These are phyloP conservation scores for Raphanus raphanistrum DNA, from an alignment of 345 rosid species.

Conservation along the genomic window DNA sequence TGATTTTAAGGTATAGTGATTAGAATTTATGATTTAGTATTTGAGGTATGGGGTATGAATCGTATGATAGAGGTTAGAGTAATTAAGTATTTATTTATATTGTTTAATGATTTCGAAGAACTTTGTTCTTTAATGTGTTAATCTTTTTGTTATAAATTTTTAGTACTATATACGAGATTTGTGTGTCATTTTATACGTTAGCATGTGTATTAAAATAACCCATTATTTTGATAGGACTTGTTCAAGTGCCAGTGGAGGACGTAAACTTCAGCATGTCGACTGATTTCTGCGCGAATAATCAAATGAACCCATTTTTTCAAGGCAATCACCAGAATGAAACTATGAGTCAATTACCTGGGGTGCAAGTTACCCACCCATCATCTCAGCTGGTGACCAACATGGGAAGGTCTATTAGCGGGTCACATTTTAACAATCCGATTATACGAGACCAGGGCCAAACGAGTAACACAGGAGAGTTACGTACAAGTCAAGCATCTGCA, in stretches of 20 bases:
- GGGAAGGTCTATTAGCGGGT: neutral
- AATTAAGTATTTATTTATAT: too few species aligned
- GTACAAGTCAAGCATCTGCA: constrained; percentile 2
- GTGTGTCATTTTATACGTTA: too few species aligned
- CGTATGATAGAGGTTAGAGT: too few species aligned
- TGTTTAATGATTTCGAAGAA: too few species aligned
- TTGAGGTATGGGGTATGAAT: too few species aligned
- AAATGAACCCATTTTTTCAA: neutral
- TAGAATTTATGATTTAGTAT: too few species aligned
- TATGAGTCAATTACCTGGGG: neutral
- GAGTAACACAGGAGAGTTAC: neutral
- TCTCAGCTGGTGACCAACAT: neutral
- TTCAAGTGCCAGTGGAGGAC: neutral
- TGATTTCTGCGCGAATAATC: neutral
- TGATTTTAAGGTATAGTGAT: too few species aligned
- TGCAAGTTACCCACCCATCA: neutral
- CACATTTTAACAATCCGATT: neutral
- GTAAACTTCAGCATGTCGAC: neutral
- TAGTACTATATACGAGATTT: too few species aligned
- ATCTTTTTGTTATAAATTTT: too few species aligned
- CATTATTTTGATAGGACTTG: neutral
- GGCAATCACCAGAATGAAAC: neutral
- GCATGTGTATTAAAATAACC: neutral
- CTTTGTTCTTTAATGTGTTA: too few species aligned
- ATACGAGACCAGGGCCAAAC: neutral